Evolutionary conservation across 176 grass and related monocot genomes (phyloP).

Genomic region (Juncus inflexus): DNA sequence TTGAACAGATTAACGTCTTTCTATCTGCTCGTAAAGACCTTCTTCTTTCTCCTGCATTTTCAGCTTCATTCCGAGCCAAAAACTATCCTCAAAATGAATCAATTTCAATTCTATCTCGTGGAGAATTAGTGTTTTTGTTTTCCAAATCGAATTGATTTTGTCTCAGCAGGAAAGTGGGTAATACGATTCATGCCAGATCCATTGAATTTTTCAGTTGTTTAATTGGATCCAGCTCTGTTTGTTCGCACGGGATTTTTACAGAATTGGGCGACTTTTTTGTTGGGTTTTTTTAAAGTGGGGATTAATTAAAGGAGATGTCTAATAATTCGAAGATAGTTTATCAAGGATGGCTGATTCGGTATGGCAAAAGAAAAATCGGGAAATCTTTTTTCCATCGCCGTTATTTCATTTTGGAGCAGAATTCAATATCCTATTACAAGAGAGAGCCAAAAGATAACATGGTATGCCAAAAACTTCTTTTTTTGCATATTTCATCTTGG

Average conservation of each 20-base stretch:
- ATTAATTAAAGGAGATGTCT: slow-evolving; percentile 18
- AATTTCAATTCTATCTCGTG: neutral
- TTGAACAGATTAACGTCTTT: slow-evolving; percentile 7
- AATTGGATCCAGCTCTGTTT: neutral
- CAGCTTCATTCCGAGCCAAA: neutral
- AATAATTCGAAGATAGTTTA: slow-evolving; percentile 31
- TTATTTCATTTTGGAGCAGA: slow-evolving; percentile 73
- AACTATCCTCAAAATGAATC: neutral
- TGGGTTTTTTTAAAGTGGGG: neutral
- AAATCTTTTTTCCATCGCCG: slow-evolving; percentile 69
- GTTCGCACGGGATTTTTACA: neutral
- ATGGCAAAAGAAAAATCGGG: slow-evolving; percentile 82
- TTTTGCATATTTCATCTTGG: neutral
- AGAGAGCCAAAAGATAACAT: slow-evolving; percentile 73
- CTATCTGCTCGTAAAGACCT: no score
- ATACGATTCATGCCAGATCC: neutral
- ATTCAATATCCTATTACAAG: slow-evolving; percentile 73
- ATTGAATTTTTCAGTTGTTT: neutral
- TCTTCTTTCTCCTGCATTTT: neutral
- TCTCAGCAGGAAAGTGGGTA: neutral
- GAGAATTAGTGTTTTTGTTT: slow-evolving; percentile 2
- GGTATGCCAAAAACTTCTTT: slow-evolving; percentile 29
- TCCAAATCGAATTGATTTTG: neutral
- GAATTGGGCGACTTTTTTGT: neutral
- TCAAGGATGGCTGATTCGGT: slow-evolving; percentile 85